Evolutionary conservation across 2,329 filamentous ascomycete species (phyloP).

Genomic region (Ascochyta lentis): DNA sequence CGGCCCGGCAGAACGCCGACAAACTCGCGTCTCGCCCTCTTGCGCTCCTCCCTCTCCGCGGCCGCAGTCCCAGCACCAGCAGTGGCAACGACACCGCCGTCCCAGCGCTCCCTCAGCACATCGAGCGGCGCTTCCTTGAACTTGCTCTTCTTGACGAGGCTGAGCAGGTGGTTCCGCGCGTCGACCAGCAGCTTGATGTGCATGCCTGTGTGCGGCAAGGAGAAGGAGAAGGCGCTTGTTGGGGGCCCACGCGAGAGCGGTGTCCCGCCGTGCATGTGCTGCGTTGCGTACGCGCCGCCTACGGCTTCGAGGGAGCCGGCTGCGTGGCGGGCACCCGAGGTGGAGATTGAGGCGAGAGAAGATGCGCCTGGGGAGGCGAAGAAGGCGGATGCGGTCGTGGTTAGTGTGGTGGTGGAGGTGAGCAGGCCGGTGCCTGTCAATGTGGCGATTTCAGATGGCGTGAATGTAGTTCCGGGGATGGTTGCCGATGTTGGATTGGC

Average conservation of each 20-base stretch:
- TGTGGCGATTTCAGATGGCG: constrained; percentile 58
- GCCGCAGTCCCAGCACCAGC: constrained; percentile 50
- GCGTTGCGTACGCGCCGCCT: constrained; percentile 70
- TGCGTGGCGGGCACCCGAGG: constrained; percentile 66
- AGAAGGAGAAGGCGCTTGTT: constrained; percentile 57
- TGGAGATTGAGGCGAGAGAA: constrained; percentile 65
- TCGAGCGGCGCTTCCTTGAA: constrained; percentile 69
- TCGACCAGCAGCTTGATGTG: constrained; percentile 70
- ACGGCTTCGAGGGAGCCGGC: constrained; percentile 74
- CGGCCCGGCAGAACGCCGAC: constrained; percentile 64
- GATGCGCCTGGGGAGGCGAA: constrained; percentile 53
- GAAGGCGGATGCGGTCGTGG: constrained; percentile 44
- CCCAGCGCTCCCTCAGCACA: constrained; percentile 71
- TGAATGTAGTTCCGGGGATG: constrained; percentile 52
- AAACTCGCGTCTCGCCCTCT: constrained; percentile 63
- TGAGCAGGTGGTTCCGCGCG: constrained; percentile 67
- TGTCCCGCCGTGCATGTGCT: constrained; percentile 70
- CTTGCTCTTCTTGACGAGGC: constrained; percentile 64
- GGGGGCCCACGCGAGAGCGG: constrained; percentile 34
- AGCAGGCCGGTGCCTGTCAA: constrained; percentile 73
- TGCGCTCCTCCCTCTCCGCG: constrained; percentile 55
- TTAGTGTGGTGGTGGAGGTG: constrained; percentile 54
- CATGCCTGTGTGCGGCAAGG: constrained; percentile 70
- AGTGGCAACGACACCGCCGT: constrained; percentile 65
- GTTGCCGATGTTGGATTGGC: constrained; percentile 58